A percentile compares a stretch with the other conserved stretches of the same genome.
These are phyloP conservation scores for Deinandra increscens DNA, from an alignment of 129 eudicot genomes.

Conservation along the genomic window DNA sequence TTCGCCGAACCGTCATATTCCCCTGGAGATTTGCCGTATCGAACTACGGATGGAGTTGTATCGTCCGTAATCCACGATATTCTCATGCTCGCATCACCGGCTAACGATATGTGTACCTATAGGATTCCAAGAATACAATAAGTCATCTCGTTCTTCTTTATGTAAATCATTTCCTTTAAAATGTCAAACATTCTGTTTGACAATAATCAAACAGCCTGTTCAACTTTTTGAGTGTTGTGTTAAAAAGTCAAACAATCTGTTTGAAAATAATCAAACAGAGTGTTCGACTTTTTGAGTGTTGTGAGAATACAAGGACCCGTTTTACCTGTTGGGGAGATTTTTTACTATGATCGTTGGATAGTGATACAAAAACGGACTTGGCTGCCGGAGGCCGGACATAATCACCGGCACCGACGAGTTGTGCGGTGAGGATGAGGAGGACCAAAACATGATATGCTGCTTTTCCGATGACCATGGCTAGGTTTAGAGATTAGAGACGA, in stretches of 20 bases:
- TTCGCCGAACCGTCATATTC: conserved; percentile 15
- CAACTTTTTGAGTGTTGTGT: too few relatives aligned
- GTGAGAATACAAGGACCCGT: neutral
- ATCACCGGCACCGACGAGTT: neutral
- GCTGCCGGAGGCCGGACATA: conserved; percentile 35
- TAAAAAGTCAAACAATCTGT: too few relatives aligned
- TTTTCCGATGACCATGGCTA: conserved; percentile 13
- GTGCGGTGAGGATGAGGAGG: neutral
- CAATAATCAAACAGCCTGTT: too few relatives aligned
- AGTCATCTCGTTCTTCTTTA: too few relatives aligned
- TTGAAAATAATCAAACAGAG: too few relatives aligned
- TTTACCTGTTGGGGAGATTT: conserved; percentile 36
- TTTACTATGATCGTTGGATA: neutral
- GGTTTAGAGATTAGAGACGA: conserved; percentile 7
- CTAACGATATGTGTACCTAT: conserved; percentile 63
- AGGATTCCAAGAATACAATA: too few relatives aligned
- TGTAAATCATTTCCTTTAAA: too few relatives aligned
- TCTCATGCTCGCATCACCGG: conserved; percentile 53
- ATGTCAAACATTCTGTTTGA: too few relatives aligned
- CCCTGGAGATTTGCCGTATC: conserved; percentile 54
- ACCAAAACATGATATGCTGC: conserved; percentile 9
- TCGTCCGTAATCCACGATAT: conserved; percentile 63
- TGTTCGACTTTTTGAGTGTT: too few relatives aligned
- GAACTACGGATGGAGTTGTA: conserved; percentile 42
- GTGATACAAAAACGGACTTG: conserved; percentile 14